Evolutionary conservation across 805 yeast species (phyloP), one percentile per base, ranked within the genome.

Genomic region (Danielia oregonensis): DNA sequence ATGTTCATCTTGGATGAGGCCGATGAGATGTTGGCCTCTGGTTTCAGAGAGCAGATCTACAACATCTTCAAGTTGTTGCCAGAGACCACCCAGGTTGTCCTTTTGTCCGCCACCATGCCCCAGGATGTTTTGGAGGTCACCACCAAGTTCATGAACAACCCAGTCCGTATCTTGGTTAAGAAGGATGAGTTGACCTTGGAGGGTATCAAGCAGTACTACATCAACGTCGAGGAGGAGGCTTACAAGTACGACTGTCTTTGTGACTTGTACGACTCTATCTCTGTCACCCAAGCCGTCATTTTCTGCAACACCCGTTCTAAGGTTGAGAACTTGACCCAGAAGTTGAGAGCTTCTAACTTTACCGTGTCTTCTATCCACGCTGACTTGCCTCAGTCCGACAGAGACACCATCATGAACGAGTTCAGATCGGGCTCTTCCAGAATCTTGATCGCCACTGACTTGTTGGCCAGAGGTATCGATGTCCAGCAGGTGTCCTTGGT

Each of bases 1-100:
- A 87, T 93, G 94, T 78, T 93, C 69, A 81, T 91, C 59, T 75
- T 93, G 57, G 98, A 91, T 71, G 98, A 91, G 74, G 97, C 97
- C 56, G 98, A 91, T 74, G 97, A 93, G 75, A 76, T 91, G 80
- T 76, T 91, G 61, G 78, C 86, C 30, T 75, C 86, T 43, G 98
- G 98, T 40, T 91, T 91, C 75, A 86, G 86, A 70, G 93, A 86
- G 56, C 97, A 89, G 68, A 91, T 93, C 49, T 86, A 89, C 72
- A 91, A 93, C 61, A 86, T 93, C 46, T 93, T 86, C 77, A 75
- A 83, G 49, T 79, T 80, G 63, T 74, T 93, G 58, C 97, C 97
- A 40, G 79, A 82, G 43, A 74, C 84, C 37, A 82, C 93, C 48
- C 98, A 93, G 70, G 96, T 89, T 46, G 96, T 93, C 21, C 86